Percentiles rank a stretch among this genome's conserved stretches.
These are phyloP conservation scores for Vachellia collinsii DNA, from an alignment of 306 rosid species.

Conservation along the genomic window DNA sequence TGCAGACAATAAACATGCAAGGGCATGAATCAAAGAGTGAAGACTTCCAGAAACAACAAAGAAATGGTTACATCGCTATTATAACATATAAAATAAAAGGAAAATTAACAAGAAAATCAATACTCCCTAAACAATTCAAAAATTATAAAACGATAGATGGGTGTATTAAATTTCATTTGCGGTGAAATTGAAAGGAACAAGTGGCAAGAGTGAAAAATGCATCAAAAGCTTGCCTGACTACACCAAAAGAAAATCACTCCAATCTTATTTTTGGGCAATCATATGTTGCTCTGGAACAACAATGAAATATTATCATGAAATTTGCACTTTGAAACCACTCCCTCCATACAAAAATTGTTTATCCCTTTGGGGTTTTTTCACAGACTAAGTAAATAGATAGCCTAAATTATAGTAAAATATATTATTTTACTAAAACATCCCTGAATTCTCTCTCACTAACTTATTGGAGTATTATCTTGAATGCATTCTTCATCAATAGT, in stretches of 20 bases:
- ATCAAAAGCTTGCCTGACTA: neutral
- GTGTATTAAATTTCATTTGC: neutral
- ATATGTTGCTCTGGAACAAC: neutral
- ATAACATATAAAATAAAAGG: slow-evolving; percentile 1
- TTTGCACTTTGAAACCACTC: neutral
- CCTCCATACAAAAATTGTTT: neutral
- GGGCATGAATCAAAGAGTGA: neutral
- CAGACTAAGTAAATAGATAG: neutral
- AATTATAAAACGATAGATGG: neutral
- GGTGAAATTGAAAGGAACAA: neutral
- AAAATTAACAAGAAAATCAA: neutral
- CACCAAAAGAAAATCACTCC: neutral
- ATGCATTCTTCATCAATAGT: neutral
- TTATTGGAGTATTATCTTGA: neutral
- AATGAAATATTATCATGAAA: neutral
- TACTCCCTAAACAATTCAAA: slow-evolving; percentile 7
- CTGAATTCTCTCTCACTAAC: neutral
- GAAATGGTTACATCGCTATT: neutral
- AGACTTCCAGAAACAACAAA: slow-evolving; percentile 13
- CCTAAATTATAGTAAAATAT: neutral
- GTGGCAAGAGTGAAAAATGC: neutral
- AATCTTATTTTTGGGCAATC: neutral
- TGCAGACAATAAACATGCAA: neutral
- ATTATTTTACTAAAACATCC: neutral
- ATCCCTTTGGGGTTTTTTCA: neutral